Evolutionary conservation across 2,329 filamentous ascomycete species (phyloP), one percentile per base, ranked within the genome.

Genomic region (Claviceps lovelessii): DNA sequence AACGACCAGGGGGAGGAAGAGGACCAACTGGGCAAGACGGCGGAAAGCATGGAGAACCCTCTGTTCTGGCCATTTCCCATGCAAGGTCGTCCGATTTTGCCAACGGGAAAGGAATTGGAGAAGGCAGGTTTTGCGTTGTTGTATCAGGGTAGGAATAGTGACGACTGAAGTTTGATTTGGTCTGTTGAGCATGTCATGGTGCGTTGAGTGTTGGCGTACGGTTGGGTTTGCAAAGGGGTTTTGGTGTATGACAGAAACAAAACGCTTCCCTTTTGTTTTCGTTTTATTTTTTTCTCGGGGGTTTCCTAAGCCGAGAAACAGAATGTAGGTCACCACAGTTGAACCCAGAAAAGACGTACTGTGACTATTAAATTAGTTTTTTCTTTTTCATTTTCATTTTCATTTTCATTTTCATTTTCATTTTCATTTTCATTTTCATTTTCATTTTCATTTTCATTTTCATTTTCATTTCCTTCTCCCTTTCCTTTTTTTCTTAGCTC

Each of bases 61-160:
- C 65, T 81, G 2, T 81, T 81, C 60, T 82, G 79, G 79, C 77
- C 78, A 0, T 81, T 81, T 57, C 78, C 79, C 0, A 76, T 80
- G 75, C 78, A 81, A 59, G 78, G 78, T 0, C 70, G 77, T 28
- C 78, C 78, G 3, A 76, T 80, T 55, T 58, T 81, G 33, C 73
- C 76, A 0, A 68, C 64, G 0, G 76, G 76, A 0, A 61, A 69
- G 35, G 68, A 73, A 51, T 60, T 82, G 53, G 68, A 74, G 59
- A 71, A 76, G 35, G 76, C 78, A 2, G 79, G 79, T 0, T 82
- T 82, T 61, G 70, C 69, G 29, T 56, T 72, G 28, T 39, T 76
- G 4, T 53, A 47, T 5, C 11, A 10, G 29, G 28, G 46, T 19
- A 46, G 29, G 19, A 4, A 28, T 49, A 9, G 9, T 19, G 17